phyloP scores from a whole-genome alignment of 2,329 filamentous ascomycete genomes.

The Calonectria pseudoreteaudii region DNA sequence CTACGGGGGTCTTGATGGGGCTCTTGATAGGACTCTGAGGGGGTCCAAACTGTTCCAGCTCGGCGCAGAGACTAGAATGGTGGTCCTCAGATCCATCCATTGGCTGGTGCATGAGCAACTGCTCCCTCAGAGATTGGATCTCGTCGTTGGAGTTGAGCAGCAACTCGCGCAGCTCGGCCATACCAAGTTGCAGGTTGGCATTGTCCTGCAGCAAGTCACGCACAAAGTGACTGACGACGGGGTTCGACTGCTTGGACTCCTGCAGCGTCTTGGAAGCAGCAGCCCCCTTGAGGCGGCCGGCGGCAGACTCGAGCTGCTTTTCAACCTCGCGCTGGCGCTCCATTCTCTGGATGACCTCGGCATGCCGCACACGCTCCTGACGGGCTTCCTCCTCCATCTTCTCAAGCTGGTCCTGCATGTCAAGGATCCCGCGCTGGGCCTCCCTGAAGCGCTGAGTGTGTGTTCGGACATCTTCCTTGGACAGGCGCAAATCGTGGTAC shows the following conservation, averaged over 20 bases:
- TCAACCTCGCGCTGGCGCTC: slow-evolving; percentile 87
- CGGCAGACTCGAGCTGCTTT: slow-evolving; percentile 82
- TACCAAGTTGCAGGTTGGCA: slow-evolving; percentile 90
- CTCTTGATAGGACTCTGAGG: not conserved
- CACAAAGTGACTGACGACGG: slow-evolving; percentile 94
- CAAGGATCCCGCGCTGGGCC: slow-evolving; percentile 81
- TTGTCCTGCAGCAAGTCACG: slow-evolving; percentile 96
- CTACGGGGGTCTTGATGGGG: slow-evolving; percentile 23
- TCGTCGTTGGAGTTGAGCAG: slow-evolving; percentile 93
- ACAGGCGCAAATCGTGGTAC: slow-evolving; percentile 73
- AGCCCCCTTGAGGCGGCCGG: slow-evolving; percentile 83
- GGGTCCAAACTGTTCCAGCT: slow-evolving; percentile 66
- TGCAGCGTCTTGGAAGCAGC: slow-evolving; percentile 77
- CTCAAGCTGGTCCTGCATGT: slow-evolving; percentile 89
- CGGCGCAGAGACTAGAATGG: slow-evolving; percentile 74
- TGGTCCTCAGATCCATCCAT: slow-evolving; percentile 53
- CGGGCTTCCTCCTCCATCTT: slow-evolving; percentile 86
- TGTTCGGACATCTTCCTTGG: slow-evolving; percentile 80
- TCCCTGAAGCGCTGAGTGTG: slow-evolving; percentile 87
- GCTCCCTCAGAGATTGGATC: slow-evolving; percentile 86
- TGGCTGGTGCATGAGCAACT: slow-evolving; percentile 83
- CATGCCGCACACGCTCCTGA: slow-evolving; percentile 84
- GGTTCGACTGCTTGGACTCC: slow-evolving; percentile 68
- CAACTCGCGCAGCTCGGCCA: slow-evolving; percentile 91
- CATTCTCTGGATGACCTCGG: slow-evolving; percentile 84